Percentiles rank a stretch among this genome's conserved stretches.
Evolutionary conservation across 257 asterid species (phyloP).

Genomic region (Solanum virginianum): DNA sequence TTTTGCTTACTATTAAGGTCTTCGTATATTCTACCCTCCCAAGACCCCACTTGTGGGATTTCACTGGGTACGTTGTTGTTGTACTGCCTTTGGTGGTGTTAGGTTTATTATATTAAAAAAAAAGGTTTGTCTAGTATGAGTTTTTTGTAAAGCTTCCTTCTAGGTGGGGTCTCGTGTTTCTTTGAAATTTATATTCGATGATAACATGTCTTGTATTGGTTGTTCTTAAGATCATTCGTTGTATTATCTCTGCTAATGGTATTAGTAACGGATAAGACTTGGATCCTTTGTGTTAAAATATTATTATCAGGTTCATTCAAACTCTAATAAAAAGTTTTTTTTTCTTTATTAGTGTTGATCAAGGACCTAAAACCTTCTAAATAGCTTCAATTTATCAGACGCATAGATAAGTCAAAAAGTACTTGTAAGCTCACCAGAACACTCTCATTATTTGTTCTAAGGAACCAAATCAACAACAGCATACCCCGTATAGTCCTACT

Average conservation of each 20-base stretch:
- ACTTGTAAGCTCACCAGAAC: not conserved
- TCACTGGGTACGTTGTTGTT: too few species aligned
- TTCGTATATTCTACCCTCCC: too few species aligned
- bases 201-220: not conserved
- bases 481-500: not conserved
- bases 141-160: not conserved
- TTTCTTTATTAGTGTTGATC: not conserved
- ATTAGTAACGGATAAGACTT: not conserved
- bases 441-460: not conserved
- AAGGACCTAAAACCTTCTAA: not conserved
- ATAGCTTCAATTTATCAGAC: not conserved
- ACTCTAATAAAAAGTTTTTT: not conserved
- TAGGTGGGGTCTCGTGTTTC: not conserved
- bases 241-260: not conserved
- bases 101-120: not conserved
- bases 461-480: not conserved
- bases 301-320: not conserved
- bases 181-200: not conserved
- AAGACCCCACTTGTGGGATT: too few species aligned
- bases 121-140: not conserved
- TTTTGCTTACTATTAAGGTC: not conserved
- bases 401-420: not conserved
- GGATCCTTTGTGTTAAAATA: not conserved
- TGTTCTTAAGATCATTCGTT: not conserved
- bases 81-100: not conserved